These are phyloP conservation scores for Musa beccarii DNA, from an alignment of 176 grass and related monocot genomes.

Conservation along the genomic window DNA sequence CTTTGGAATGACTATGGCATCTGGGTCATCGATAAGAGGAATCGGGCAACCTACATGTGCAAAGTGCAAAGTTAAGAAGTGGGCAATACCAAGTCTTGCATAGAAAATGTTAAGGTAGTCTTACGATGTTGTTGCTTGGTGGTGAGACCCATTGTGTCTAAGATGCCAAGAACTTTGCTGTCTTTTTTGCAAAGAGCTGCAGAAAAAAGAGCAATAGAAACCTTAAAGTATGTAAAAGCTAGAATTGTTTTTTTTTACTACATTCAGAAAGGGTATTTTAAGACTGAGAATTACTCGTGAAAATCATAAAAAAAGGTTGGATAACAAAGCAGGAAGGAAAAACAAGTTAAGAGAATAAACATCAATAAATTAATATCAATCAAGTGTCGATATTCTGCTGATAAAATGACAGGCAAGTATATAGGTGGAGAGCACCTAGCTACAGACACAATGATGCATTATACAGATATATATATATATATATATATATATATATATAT, in stretches of 20 bases:
- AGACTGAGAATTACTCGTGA: too few relatives aligned
- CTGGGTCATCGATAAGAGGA: conserved; percentile 56
- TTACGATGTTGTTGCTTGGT: conserved; percentile 75
- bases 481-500: too few relatives aligned
- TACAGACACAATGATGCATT: too few relatives aligned
- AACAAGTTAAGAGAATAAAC: too few relatives aligned
- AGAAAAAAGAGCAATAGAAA: neutral
- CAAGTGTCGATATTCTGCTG: too few relatives aligned
- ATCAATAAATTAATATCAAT: too few relatives aligned
- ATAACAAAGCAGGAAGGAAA: too few relatives aligned
- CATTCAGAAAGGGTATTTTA: too few relatives aligned
- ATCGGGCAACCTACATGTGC: conserved; percentile 55
- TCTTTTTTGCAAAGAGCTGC: conserved; percentile 73
- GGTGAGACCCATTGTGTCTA: conserved; percentile 27
- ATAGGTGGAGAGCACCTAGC: too few relatives aligned
- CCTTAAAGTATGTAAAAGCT: neutral
- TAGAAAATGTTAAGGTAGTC: conserved; percentile 7
- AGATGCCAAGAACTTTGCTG: conserved; percentile 35
- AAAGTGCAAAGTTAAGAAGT: neutral
- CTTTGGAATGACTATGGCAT: conserved; percentile 60
- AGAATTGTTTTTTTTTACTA: neutral
- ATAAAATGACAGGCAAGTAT: too few relatives aligned
- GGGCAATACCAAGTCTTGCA: neutral
- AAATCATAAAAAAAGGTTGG: too few relatives aligned
- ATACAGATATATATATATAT: too few relatives aligned